Percentiles rank a stretch among this genome's conserved stretches.
Conservation (phyloP, 805 yeast genomes). For the Priceomyces medius region DNA sequence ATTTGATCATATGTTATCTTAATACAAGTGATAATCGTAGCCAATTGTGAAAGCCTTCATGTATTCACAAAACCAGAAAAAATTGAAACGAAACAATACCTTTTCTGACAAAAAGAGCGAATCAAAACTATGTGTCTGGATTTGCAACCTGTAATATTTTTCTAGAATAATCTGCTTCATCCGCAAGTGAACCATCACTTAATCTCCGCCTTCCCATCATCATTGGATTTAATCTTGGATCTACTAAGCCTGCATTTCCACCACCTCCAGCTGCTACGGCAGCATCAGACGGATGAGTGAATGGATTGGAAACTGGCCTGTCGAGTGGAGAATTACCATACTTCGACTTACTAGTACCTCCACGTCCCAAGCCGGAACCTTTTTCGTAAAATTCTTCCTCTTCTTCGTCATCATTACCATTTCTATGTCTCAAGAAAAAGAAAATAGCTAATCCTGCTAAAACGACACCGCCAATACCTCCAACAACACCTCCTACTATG, state of each 20-base stretch:
- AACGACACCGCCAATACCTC: slow-evolving; percentile 36
- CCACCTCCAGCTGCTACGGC: slow-evolving; percentile 18
- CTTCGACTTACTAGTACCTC: slow-evolving; percentile 17
- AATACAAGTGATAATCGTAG: neutral
- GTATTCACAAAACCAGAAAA: neutral
- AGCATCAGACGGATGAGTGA: slow-evolving; percentile 58
- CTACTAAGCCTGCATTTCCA: slow-evolving; percentile 30
- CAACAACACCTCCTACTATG: slow-evolving; percentile 47
- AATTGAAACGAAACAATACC: neutral
- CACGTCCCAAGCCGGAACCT: slow-evolving; percentile 17
- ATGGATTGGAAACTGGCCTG: slow-evolving; percentile 57
- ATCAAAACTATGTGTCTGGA: slow-evolving; percentile 51
- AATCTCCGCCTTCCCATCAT: slow-evolving; percentile 82
- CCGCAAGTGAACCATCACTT: slow-evolving; percentile 84
- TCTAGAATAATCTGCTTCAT: slow-evolving; percentile 77
- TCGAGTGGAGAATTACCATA: slow-evolving; percentile 27
- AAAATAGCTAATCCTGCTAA: slow-evolving; percentile 24
- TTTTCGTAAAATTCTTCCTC: slow-evolving; percentile 38
- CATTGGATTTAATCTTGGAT: slow-evolving; percentile 69
- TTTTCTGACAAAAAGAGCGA: neutral
- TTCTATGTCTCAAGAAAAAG: slow-evolving; percentile 32
- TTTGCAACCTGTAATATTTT: slow-evolving; percentile 77
- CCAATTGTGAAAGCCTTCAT: neutral
- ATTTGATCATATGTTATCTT: slow-evolving; percentile 1
- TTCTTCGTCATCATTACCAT: slow-evolving; percentile 30